Conservation (phyloP, 306 rosid genomes). For the Gleditsia sinensis region DNA sequence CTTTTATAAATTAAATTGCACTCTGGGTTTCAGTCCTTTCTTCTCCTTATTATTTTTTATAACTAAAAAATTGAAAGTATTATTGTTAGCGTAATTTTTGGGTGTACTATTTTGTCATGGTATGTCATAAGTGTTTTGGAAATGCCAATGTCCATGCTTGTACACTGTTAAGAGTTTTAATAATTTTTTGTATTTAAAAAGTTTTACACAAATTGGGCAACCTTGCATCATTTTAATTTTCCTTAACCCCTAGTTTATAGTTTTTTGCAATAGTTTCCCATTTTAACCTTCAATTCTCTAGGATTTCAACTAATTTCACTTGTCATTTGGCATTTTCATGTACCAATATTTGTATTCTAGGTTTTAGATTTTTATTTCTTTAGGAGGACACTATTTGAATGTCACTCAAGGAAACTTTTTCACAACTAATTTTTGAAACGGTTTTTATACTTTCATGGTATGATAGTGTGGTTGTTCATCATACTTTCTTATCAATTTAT, state of each 20-base stretch:
- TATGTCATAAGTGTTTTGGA: conserved; percentile 12
- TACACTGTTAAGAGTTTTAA: conserved; percentile 17
- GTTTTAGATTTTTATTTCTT: background rate
- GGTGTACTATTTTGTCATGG: background rate
- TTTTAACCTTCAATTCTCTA: too few species aligned
- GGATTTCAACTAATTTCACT: background rate
- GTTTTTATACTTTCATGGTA: background rate
- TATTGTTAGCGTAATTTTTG: conserved; percentile 24
- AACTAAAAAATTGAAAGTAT: background rate
- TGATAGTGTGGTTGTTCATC: background rate
- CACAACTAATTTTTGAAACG: background rate
- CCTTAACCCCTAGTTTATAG: too few species aligned
- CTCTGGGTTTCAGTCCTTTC: background rate
- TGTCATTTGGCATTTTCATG: conserved; percentile 9
- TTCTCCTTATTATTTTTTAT: background rate
- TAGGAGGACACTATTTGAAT: background rate
- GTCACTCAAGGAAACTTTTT: background rate
- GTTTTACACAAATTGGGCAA: background rate
- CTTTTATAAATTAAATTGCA: background rate
- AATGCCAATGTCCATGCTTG: background rate
- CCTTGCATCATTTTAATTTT: background rate
- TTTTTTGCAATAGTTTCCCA: too few species aligned
- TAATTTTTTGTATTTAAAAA: background rate
- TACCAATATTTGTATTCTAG: background rate
- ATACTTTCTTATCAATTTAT: background rate